Evolutionary conservation across 2,329 filamentous ascomycete genomes (phyloP).

Genomic region (Cucurbitaria berberidis): DNA sequence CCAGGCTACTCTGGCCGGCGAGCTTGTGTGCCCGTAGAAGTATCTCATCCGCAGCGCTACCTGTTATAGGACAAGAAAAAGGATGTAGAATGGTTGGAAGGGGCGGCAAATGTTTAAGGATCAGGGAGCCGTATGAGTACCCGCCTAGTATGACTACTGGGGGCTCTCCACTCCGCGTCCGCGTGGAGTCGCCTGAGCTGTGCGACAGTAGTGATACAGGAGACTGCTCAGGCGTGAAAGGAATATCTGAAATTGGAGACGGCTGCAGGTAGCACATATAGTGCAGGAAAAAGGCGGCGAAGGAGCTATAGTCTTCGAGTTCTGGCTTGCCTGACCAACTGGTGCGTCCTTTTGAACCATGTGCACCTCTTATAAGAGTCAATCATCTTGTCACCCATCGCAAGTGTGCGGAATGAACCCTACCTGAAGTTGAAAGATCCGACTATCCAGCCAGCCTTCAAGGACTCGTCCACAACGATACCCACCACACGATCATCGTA

Average conservation of each 20-base stretch:
- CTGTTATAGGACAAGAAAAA: constrained; percentile 62
- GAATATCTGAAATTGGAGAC: constrained; percentile 19
- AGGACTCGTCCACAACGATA: constrained; percentile 66
- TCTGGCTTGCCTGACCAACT: constrained; percentile 89
- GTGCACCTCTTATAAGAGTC: constrained; percentile 69
- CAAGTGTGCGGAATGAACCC: constrained; percentile 4
- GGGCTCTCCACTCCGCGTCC: constrained; percentile 2
- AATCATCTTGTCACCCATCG: background rate
- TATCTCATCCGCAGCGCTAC: constrained; percentile 71
- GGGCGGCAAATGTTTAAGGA: constrained; percentile 75
- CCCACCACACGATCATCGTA: constrained; percentile 83
- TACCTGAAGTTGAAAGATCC: constrained; percentile 93
- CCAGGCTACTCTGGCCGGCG: constrained; percentile 65
- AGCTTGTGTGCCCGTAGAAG: constrained; percentile 71
- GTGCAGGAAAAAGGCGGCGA: constrained; percentile 78
- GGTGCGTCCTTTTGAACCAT: constrained; percentile 74
- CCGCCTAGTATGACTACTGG: constrained; percentile 69
- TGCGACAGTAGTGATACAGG: constrained; percentile 8
- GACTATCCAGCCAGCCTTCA: constrained; percentile 76
- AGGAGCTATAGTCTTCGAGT: constrained; percentile 78
- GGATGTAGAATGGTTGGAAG: constrained; percentile 61
- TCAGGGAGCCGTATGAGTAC: constrained; percentile 89
- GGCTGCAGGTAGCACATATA: constrained; percentile 68
- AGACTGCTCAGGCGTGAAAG: constrained; percentile 23
- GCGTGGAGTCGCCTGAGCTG: background rate